Evolutionary conservation across 805 yeast species (phyloP), one percentile per base, ranked within the genome.

Genomic region (Candida endomychidarum): DNA sequence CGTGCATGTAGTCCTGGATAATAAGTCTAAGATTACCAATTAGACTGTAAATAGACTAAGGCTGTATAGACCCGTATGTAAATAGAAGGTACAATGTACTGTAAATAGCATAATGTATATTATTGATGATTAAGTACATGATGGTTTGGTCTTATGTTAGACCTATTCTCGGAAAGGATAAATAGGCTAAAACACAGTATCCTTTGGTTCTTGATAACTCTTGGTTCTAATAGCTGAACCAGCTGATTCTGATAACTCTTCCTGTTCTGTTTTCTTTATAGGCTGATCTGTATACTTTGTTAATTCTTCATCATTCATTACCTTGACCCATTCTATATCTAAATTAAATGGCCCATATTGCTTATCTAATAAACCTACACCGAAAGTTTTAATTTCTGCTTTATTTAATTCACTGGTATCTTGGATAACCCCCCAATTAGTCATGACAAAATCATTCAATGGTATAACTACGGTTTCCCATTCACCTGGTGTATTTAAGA

Each of bases 391-490:
- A 37, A 87, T 77, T 47, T 77, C 77, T 14, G 76, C 68, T 51
- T 76, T 78, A 57, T 86, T 83, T 57, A 87, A 65, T 46, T 67
- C 74, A 39, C 65, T 58, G 11, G 71, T 71, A 43, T 68, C 73
- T 53, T 70, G 74, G 37, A 70, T 70, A 3, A 66, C 72, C n/a
- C 96, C 96, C 72, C 85, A 80, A 57, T 85, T 86, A 12, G 95
- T 87, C 61, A 87, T 72, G 35, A 87, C 90, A 61, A 87, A 86
- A 55, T 83, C 89, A 48, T 80, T 75, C 36, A 87, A 65, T 28
- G 93, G 88, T 22, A 87, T 79, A 16, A 82, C 77, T 9, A 86
- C 89, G 1, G 88, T 83, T 56, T 87, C 93, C 95, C 95, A 86
- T 45, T 78, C 70, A 3, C 88, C 86, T 3, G 86, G 88, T 26